Percentiles rank a stretch among this genome's conserved stretches.
Evolutionary conservation across 2,329 filamentous ascomycete species (phyloP).

Genomic region (Arthrobotrys sinensis): DNA sequence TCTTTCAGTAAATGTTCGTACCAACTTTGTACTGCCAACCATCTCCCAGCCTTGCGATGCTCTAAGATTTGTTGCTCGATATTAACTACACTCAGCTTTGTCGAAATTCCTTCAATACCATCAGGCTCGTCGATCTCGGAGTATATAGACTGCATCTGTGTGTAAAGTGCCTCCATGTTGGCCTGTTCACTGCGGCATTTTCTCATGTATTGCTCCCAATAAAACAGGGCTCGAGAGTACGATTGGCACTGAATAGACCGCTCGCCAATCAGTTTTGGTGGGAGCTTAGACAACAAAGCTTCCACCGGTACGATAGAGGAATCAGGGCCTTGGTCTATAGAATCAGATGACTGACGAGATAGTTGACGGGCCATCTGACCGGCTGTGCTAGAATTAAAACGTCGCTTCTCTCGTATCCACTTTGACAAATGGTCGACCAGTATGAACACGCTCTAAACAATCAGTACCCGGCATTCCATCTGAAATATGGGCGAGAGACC

Average conservation of each 20-base stretch:
- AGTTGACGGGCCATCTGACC: slow-evolving; percentile 60
- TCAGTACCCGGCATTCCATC: background rate
- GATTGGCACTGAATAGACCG: slow-evolving; percentile 94
- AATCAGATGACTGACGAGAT: slow-evolving; percentile 54
- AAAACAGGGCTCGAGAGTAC: slow-evolving; percentile 90
- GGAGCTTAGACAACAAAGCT: slow-evolving; percentile 78
- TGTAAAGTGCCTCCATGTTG: slow-evolving; percentile 77
- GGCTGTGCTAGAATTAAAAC: slow-evolving; percentile 67
- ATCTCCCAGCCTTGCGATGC: slow-evolving; percentile 91
- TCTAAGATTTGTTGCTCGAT: slow-evolving; percentile 94
- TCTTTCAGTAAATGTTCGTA: slow-evolving; percentile 91
- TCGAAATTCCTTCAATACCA: slow-evolving; percentile 92
- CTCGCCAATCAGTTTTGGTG: slow-evolving; percentile 81
- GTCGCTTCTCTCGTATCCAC: slow-evolving; percentile 86
- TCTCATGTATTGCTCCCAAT: slow-evolving; percentile 91
- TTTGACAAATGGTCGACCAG: slow-evolving; percentile 91
- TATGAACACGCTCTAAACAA: slow-evolving; percentile 73
- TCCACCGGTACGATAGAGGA: slow-evolving; percentile 75
- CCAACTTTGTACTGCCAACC: slow-evolving; percentile 97
- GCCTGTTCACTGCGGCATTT: slow-evolving; percentile 71
- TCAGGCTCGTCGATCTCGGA: slow-evolving; percentile 98
- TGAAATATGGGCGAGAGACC: slow-evolving; percentile 61
- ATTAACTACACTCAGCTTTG: slow-evolving; percentile 86
- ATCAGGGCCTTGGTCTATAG: slow-evolving; percentile 27
- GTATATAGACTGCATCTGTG: slow-evolving; percentile 91